Conservation (phyloP, 371 early-diverging fungal species). For the Apophysomyces sp. region DNA sequence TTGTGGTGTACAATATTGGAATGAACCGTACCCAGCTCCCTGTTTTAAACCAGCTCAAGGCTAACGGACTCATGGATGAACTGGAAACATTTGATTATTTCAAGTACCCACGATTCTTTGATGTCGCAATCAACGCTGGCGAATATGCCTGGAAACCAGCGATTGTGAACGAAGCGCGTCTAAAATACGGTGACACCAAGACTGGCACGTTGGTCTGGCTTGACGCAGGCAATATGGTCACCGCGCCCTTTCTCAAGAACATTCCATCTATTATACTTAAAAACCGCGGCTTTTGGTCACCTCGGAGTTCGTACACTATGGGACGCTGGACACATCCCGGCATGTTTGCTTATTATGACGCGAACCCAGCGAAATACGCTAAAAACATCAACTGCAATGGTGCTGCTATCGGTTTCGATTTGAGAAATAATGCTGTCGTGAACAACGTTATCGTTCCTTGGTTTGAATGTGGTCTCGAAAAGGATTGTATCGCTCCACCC, state of each 20-base stretch:
- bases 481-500: conserved; percentile 56
- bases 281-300: conserved; percentile 48
- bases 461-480: conserved; percentile 48
- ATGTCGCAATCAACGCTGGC: conserved; percentile 33
- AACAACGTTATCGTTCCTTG: conserved; percentile 45
- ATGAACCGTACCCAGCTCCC: conserved; percentile 23
- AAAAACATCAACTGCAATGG: conserved; percentile 55
- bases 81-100: conserved; percentile 34
- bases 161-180: conserved; percentile 50
- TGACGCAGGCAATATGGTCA: conserved; percentile 52
- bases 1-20: conserved; percentile 34
- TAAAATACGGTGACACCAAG: conserved; percentile 23
- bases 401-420: conserved; percentile 54
- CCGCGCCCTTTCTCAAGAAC: conserved; percentile 39
- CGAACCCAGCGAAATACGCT: conserved; percentile 29
- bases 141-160: conserved; percentile 57
- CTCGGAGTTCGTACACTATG: conserved; percentile 39
- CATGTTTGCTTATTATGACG: conserved; percentile 44
- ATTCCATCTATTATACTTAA: conserved; percentile 33
- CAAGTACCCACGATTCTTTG: conserved; percentile 43
- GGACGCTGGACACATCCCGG: conserved; percentile 52
- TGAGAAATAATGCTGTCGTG: conserved; percentile 32
- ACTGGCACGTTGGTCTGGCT: conserved; percentile 51
- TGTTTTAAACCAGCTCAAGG: conserved; percentile 23
- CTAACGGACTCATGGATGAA: conserved; percentile 24